Conservation (phyloP, 75 land plant genomes). For the Sequoia sempervirens region DNA sequence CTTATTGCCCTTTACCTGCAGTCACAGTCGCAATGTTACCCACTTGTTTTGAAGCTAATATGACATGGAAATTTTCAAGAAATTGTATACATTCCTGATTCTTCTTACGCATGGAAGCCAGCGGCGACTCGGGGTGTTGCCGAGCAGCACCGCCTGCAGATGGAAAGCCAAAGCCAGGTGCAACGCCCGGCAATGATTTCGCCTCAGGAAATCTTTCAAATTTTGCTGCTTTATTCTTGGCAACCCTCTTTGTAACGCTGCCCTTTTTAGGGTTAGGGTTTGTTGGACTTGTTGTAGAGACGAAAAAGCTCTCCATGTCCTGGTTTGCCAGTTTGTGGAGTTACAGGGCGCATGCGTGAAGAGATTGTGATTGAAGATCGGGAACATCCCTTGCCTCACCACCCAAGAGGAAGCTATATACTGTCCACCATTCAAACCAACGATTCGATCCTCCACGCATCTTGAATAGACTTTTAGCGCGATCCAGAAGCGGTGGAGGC, state of each 20-base stretch:
- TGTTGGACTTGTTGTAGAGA: no score
- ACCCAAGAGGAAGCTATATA: not conserved
- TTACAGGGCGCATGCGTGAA: not conserved
- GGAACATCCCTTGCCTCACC: not conserved
- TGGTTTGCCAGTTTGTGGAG: no score
- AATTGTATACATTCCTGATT: not conserved
- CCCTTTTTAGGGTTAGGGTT: no score
- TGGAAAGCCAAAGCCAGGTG: no score
- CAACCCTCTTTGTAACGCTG: no score
- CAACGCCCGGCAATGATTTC: no score
- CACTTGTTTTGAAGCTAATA: not conserved
- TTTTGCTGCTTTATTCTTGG: no score
- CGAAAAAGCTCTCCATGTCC: no score
- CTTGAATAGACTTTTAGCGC: no score
- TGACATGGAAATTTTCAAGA: not conserved
- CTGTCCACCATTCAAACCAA: not conserved
- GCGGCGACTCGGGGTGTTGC: not conserved
- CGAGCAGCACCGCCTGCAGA: no score
- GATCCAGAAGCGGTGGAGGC: no score
- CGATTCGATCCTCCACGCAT: not conserved
- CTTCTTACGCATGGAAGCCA: not conserved
- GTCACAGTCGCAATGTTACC: not conserved
- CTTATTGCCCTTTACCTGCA: constrained; percentile 7
- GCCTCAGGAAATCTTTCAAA: no score
- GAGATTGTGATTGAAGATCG: not conserved